These are phyloP conservation scores for Tripterygium wilfordii DNA, from an alignment of 177 flowering plant genomes.

Conservation along the genomic window DNA sequence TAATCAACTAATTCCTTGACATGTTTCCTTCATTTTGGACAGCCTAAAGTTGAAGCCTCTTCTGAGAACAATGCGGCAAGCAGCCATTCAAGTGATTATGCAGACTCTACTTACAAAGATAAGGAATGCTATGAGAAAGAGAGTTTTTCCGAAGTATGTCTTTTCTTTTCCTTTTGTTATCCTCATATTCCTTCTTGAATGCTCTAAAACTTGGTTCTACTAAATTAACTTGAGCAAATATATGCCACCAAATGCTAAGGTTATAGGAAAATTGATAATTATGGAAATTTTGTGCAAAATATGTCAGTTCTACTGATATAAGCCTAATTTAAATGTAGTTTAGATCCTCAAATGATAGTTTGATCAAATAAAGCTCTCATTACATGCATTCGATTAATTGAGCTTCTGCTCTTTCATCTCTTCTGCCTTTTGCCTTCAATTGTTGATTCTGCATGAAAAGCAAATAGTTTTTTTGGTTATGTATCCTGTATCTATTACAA, in stretches of 20 bases:
- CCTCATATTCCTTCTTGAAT: background rate
- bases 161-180: background rate
- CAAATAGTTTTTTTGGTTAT: background rate
- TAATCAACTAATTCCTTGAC: conserved; percentile 16
- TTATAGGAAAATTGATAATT: too few species aligned
- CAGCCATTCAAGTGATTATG: conserved; percentile 22
- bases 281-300: too few species aligned
- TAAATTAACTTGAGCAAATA: too few species aligned
- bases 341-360: too few species aligned
- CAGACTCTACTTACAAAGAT: conserved; percentile 12
- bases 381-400: background rate
- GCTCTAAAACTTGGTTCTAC: background rate
- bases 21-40: conserved; percentile 9
- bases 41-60: conserved; percentile 16
- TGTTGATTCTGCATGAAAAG: background rate
- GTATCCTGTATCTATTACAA: too few species aligned
- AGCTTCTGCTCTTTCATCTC: background rate
- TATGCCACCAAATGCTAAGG: too few species aligned
- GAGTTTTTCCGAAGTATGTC: conserved; percentile 36
- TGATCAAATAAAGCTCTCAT: background rate
- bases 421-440: background rate
- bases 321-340: conserved; percentile 1
- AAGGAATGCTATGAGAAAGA: conserved; percentile 25
- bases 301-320: too few species aligned
- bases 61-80: conserved; percentile 30